Evolutionary conservation across 2,329 filamentous ascomycete species (phyloP).

Genomic region (Monilinia vaccinii-corymbosi): DNA sequence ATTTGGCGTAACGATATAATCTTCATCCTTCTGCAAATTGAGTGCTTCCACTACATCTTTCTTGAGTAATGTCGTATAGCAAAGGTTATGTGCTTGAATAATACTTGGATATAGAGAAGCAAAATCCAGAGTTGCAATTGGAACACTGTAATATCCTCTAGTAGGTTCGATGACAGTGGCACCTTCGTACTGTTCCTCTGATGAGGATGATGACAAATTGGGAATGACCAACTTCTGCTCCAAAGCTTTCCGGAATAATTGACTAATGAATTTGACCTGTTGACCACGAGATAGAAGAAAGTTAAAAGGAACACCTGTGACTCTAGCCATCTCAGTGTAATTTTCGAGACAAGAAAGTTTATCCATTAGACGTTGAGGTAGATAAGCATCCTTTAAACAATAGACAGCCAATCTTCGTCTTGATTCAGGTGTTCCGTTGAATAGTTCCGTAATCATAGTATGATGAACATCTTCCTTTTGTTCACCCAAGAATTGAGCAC

Average conservation of each 20-base stretch:
- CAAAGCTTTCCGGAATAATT: slow-evolving; percentile 88
- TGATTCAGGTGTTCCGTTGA: slow-evolving; percentile 92
- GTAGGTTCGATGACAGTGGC: slow-evolving; percentile 96
- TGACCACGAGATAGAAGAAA: slow-evolving; percentile 85
- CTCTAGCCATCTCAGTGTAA: slow-evolving; percentile 98
- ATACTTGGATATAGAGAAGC: slow-evolving; percentile 97
- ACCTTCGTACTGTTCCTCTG: slow-evolving; percentile 90
- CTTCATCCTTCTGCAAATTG: slow-evolving; percentile 72
- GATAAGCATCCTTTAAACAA: slow-evolving; percentile 93
- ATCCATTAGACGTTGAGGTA: slow-evolving; percentile 90
- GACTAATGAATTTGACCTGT: slow-evolving; percentile 96
- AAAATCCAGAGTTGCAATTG: slow-evolving; percentile 95
- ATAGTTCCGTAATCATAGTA: slow-evolving; percentile 98
- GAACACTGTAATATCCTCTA: slow-evolving; percentile 88
- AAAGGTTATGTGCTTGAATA: slow-evolving; percentile 97
- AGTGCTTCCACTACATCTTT: slow-evolving; percentile 69
- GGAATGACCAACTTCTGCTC: slow-evolving; percentile 93
- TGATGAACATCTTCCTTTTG: slow-evolving; percentile 99
- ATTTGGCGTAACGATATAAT: slow-evolving; percentile 94
- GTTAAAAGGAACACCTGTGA: slow-evolving; percentile 97
- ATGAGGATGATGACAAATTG: slow-evolving; percentile 61
- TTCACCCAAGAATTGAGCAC: slow-evolving; percentile 86
- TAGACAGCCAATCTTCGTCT: slow-evolving; percentile 85
- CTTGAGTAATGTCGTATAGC: slow-evolving; percentile 88
- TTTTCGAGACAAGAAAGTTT: slow-evolving; percentile 98